Evolutionary conservation across 208 protist genomes (phyloP), one percentile per base, ranked within the genome.

Genomic region (Trypanosoma boissoni): DNA sequence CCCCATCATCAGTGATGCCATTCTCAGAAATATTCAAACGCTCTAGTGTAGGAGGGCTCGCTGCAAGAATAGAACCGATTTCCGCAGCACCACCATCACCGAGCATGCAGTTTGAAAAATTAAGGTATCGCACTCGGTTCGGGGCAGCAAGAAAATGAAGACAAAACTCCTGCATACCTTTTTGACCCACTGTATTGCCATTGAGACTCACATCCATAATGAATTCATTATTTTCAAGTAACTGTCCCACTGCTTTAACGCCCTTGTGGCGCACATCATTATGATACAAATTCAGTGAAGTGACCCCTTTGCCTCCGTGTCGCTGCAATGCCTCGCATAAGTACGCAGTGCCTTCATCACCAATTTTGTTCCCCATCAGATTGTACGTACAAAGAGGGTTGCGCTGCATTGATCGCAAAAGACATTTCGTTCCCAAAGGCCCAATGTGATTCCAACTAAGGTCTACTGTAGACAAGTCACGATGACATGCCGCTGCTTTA

Each of bases 361-460:
- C 88, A 41, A 94, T 75, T 6, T 67, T 44, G 59, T 94, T 94
- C 9, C 78, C 83, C 31, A 76, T 74, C 7, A 94, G 76, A 10
- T 79, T 64, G 39, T 90, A 94, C 6, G 74, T 75, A 41, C 83
- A 91, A 7, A 86, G 56, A 0, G 83, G 80, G 51, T 91, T 94
- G 24, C 82, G 81, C 65, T 94, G 72, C 56, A 81, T 86, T 21
- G 75, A 81, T 2, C 88, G 83, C 56, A 76, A 9, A 4, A 94
- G 73, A 55, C 82, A 86, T 68, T 87, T 85, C 5, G 88, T 84
- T 41, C 88, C 88, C 54, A 88, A 72, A 2, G 74, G 81, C 0
- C 88, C 88, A n/a, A 94, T 63, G 6, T 59, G 49, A 59, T 94
- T 94, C 79, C 81, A 94, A 69, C 78, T 84, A 12, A 94, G 64